Evolutionary conservation across 192 early-diverging fungal genomes (phyloP).

Genomic region (Rhizophagus sp.): DNA sequence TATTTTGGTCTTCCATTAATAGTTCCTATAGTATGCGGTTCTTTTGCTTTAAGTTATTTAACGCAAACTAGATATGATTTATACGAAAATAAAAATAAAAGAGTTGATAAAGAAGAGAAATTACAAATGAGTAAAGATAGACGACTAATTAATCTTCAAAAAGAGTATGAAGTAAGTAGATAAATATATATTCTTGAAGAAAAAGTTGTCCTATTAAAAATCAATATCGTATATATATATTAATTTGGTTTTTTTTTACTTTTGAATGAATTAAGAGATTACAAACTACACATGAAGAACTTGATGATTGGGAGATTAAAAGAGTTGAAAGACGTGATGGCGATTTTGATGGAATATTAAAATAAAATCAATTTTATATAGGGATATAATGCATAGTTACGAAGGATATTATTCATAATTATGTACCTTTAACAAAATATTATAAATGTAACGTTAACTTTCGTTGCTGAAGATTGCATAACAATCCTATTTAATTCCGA

Average conservation of each 20-base stretch:
- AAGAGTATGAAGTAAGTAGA: slow-evolving; percentile 64
- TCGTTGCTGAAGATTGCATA: too few species aligned
- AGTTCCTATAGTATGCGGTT: slow-evolving; percentile 65
- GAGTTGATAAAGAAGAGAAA: slow-evolving; percentile 57
- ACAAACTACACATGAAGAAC: slow-evolving; percentile 36
- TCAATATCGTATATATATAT: not conserved
- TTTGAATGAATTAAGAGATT: slow-evolving; percentile 11
- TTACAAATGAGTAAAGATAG: slow-evolving; percentile 52
- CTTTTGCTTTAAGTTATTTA: slow-evolving; percentile 68
- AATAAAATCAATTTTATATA: not conserved
- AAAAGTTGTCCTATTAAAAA: not conserved
- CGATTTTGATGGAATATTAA: slow-evolving; percentile 17
- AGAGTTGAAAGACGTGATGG: slow-evolving; percentile 30
- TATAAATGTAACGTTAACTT: too few species aligned
- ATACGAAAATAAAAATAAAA: not conserved
- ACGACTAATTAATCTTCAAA: slow-evolving; percentile 64
- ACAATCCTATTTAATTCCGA: too few species aligned
- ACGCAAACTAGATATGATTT: slow-evolving; percentile 76
- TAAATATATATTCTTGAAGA: not conserved
- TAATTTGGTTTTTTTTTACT: not conserved
- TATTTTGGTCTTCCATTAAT: slow-evolving; percentile 73
- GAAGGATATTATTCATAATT: too few species aligned
- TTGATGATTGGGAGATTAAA: slow-evolving; percentile 43
- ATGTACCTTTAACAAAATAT: too few species aligned
- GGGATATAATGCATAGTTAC: too few species aligned